phyloP scores from a whole-genome alignment of 257 asterid species.

The Fraxinus anomala region DNA sequence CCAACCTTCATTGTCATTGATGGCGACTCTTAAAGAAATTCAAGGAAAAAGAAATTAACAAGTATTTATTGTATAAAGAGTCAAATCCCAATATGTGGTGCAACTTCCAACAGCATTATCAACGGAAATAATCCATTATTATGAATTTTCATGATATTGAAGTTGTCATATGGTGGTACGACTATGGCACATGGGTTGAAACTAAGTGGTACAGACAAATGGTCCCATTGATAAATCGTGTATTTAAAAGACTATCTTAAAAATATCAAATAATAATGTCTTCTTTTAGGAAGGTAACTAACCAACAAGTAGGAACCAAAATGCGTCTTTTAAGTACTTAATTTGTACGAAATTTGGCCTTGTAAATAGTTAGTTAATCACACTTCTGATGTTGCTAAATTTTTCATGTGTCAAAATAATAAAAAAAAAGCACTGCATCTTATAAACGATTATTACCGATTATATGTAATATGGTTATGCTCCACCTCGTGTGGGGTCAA shows the following conservation, averaged over 20 bases:
- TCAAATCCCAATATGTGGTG: conserved; percentile 24
- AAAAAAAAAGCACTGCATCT: no score
- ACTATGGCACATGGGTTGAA: conserved; percentile 4
- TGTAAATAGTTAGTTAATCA: background rate
- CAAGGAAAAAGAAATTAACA: conserved; percentile 23
- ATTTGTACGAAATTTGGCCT: background rate
- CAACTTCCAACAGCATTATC: conserved; percentile 30
- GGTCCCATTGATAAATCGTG: background rate
- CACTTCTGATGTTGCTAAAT: no score
- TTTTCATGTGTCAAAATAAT: no score
- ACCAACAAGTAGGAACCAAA: background rate
- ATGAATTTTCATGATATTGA: background rate
- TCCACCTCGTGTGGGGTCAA: no score
- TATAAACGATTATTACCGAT: no score
- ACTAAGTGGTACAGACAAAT: background rate
- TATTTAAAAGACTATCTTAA: background rate
- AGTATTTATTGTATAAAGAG: background rate
- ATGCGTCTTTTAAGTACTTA: background rate
- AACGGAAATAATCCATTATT: background rate
- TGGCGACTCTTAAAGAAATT: background rate
- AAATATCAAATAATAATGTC: background rate
- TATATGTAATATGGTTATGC: no score
- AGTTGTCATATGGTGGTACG: conserved; percentile 2
- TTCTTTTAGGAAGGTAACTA: background rate
- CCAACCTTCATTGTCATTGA: conserved; percentile 18